Evolutionary conservation across 129 eudicot genomes (phyloP).

Genomic region (Lactuca sativa): DNA sequence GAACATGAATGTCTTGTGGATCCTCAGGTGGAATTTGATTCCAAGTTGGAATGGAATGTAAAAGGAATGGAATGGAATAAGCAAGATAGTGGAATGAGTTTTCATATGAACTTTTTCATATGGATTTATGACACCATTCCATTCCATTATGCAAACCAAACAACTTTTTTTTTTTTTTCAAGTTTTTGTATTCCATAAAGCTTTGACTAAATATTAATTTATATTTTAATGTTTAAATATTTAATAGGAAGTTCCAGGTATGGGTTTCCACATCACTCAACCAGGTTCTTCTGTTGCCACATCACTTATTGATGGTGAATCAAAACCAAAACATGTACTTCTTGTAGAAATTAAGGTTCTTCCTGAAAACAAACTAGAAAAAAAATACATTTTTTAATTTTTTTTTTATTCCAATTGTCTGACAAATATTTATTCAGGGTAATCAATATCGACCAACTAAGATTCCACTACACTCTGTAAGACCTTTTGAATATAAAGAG

Average conservation of each 20-base stretch:
- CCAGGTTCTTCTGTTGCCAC: constrained; percentile 99
- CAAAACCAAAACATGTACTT: constrained; percentile 95
- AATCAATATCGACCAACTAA: constrained; percentile 98
- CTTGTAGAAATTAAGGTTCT: constrained; percentile 90
- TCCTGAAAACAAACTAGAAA: constrained; percentile 17
- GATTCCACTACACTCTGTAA: constrained; percentile 81
- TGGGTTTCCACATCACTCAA: constrained; percentile 99
- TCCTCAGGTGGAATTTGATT: constrained; percentile 67
- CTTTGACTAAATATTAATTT: constrained; percentile 23
- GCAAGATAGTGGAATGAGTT: no score
- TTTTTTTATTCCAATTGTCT: constrained; percentile 5
- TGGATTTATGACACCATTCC: no score
- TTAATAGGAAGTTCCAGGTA: constrained; percentile 94
- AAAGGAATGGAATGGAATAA: no score
- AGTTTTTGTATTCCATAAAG: not conserved
- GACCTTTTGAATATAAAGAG: constrained; percentile 96
- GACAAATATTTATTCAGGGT: constrained; percentile 46
- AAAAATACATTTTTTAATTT: not conserved
- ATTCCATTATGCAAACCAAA: no score
- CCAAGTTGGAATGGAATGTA: not conserved
- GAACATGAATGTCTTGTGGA: constrained; percentile 99
- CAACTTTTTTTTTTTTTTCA: not conserved
- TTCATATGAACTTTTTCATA: no score
- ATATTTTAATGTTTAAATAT: constrained; percentile 21
- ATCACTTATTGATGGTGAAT: constrained; percentile 93